phyloP scores from a whole-genome alignment of 306 rosid species.

The Cucumis melo region DNA sequence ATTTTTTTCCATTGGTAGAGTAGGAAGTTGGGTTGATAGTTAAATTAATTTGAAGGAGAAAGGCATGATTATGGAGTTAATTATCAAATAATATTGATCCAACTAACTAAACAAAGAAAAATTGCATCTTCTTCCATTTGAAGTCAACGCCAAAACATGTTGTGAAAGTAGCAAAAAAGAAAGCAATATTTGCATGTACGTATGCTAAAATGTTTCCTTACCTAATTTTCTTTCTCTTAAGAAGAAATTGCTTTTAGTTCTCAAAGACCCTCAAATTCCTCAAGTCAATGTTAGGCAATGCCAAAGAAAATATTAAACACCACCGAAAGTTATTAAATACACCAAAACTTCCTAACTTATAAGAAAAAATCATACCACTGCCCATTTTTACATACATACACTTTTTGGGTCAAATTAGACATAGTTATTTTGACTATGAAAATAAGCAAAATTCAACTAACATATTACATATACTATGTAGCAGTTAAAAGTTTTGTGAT shows the following conservation, averaged over 20 bases:
- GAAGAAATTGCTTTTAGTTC: background rate
- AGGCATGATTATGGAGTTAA: background rate
- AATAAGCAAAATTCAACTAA: too few species aligned
- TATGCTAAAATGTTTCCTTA: background rate
- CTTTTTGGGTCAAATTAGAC: background rate
- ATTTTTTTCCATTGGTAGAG: too few species aligned
- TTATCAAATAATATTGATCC: background rate
- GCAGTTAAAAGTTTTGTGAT: too few species aligned
- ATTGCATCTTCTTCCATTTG: background rate
- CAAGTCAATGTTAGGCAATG: constrained; percentile 5
- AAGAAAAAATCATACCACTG: background rate
- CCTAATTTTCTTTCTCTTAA: background rate
- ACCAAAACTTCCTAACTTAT: background rate
- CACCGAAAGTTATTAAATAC: background rate
- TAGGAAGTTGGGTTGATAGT: too few species aligned
- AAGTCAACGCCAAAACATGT: background rate
- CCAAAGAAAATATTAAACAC: background rate
- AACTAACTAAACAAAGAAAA: background rate
- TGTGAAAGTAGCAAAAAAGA: background rate
- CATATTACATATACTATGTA: too few species aligned
- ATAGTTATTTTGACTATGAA: too few species aligned
- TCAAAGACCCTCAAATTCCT: background rate
- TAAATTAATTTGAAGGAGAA: background rate
- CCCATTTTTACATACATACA: background rate
- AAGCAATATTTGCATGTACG: background rate